Conservation (phyloP, 768 basidiomycete genomes). For the Lyophyllum semitale region DNA sequence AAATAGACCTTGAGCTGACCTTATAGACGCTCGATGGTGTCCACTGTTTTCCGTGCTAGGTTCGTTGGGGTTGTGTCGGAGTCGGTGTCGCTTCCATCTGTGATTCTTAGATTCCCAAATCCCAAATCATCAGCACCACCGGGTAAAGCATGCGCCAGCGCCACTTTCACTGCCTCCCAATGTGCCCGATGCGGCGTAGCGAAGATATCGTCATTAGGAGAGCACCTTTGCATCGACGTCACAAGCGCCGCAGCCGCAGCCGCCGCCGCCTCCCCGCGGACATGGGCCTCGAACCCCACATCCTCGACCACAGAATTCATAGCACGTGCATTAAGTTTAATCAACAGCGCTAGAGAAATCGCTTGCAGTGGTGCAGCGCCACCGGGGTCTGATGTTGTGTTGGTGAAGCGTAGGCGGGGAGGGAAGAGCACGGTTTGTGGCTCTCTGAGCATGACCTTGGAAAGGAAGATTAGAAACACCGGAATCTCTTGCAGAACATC, state of each 20-base stretch:
- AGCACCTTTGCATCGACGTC: slow-evolving; percentile 35
- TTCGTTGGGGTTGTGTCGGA: not conserved
- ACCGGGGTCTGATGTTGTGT: slow-evolving; percentile 15
- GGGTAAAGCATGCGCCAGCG: slow-evolving; percentile 22
- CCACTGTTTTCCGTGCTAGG: slow-evolving; percentile 35
- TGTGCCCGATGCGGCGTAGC: slow-evolving; percentile 55
- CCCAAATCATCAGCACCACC: slow-evolving; percentile 4
- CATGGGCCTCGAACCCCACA: slow-evolving; percentile 47
- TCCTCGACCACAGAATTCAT: slow-evolving; percentile 24
- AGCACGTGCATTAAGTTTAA: slow-evolving; percentile 36
- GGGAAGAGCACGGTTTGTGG: slow-evolving; percentile 35
- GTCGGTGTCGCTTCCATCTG: slow-evolving; percentile 11
- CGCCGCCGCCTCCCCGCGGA: slow-evolving; percentile 47
- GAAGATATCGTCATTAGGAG: slow-evolving; percentile 46
- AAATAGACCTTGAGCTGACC: slow-evolving; percentile 27
- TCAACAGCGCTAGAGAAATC: slow-evolving; percentile 47
- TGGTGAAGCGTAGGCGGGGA: slow-evolving; percentile 18
- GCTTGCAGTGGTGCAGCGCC: slow-evolving; percentile 28
- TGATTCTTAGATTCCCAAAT: slow-evolving; percentile 8
- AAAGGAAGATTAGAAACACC: slow-evolving; percentile 41
- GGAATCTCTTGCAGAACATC: slow-evolving; percentile 28
- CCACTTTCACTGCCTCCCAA: slow-evolving; percentile 49
- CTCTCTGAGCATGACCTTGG: slow-evolving; percentile 45
- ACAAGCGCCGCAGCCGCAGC: slow-evolving; percentile 49
- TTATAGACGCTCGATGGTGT: slow-evolving; percentile 53